Base-by-base conservation (phyloP, 2,329 filamentous ascomycete genomes). In the Orbilia ellipsospora region DNA sequence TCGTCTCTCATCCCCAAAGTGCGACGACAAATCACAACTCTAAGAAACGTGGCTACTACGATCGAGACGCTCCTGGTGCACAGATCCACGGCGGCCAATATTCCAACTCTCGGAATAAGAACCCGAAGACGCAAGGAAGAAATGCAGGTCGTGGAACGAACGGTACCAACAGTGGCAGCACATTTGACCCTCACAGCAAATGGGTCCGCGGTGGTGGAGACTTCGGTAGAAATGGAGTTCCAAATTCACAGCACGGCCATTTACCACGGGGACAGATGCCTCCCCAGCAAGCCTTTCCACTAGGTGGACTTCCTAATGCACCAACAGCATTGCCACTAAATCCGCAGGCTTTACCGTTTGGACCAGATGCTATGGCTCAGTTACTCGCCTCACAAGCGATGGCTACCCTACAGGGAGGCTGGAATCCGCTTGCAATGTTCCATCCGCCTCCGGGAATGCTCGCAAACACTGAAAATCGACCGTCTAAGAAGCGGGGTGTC, bases 311-410 rank as follows among this genome's bases (percentile, higher is more conserved):
- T 36, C 42, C 64, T 13, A 56, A 62, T 18, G 63, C 56, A 10
- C 48, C 51, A 2, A 36, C 23, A 16, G 23, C 28, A 40, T 15
- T 74, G 1, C 63, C 70, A 42, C 51, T 74, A 1, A 57, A 48
- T 18, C 54, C 51, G 2, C 51, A 63, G 31, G 63, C 59, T 12
- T 16, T 74, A 5, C 63, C 70, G n/a, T 74, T 74, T 18, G 62
- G 62, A 26, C 15, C 63, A 73, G 86, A 88, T 77, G 88, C 89
- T 0, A 84, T 92, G 82, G 86, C 89, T 20, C 85, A 87, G 12
- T 83, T 92, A 20, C 80, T 89, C 78, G 86, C 87, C 28, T 87
- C 91, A 83, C 87, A 90, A 77, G 68, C 68, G 1, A 57, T 74
- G 16, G 70, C 70, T 26, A 51, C 50, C n/a, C 16, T 74, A 3